These are phyloP conservation scores for Geopyxis carbonaria DNA, from an alignment of 495 filamentous ascomycete species.

Conservation along the genomic window DNA sequence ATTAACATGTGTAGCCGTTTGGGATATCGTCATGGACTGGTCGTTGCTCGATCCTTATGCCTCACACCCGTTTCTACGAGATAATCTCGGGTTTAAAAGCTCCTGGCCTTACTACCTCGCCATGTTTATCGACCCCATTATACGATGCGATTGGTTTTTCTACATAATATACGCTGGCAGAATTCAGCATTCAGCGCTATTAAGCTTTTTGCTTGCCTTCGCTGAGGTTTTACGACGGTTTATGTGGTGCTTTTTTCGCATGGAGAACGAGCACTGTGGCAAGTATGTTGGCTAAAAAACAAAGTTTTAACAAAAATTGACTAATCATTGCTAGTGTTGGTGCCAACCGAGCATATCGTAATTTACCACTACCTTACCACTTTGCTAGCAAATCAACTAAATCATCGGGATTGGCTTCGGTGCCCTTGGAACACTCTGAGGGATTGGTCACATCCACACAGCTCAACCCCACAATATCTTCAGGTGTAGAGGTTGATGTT, in stretches of 20 bases:
- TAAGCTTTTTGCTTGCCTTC: constrained; percentile 57
- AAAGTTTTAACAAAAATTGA: neutral
- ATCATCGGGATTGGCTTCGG: constrained; percentile 8
- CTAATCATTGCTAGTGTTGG: constrained; percentile 11
- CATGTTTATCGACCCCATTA: constrained; percentile 68
- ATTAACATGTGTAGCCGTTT: constrained; percentile 39
- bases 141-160: constrained; percentile 91
- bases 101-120: constrained; percentile 69
- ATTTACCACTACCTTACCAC: constrained; percentile 19
- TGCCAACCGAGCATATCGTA: constrained; percentile 21
- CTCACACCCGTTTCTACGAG: constrained; percentile 51
- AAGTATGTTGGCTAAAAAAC: constrained; percentile 7
- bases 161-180: constrained; percentile 69
- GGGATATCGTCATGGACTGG: constrained; percentile 97
- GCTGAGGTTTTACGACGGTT: constrained; percentile 68
- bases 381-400: no score
- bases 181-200: constrained; percentile 59
- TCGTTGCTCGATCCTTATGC: constrained; percentile 62
- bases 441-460: constrained; percentile 9
- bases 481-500: constrained; percentile 11
- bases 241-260: constrained; percentile 79
- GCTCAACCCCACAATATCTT: constrained; percentile 7
- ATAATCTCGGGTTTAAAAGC: constrained; percentile 58
- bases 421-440: neutral
- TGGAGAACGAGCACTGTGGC: constrained; percentile 73